Evolutionary conservation across 2,329 filamentous ascomycete genomes (phyloP).

Genomic region (Exophiala dermatitidis): DNA sequence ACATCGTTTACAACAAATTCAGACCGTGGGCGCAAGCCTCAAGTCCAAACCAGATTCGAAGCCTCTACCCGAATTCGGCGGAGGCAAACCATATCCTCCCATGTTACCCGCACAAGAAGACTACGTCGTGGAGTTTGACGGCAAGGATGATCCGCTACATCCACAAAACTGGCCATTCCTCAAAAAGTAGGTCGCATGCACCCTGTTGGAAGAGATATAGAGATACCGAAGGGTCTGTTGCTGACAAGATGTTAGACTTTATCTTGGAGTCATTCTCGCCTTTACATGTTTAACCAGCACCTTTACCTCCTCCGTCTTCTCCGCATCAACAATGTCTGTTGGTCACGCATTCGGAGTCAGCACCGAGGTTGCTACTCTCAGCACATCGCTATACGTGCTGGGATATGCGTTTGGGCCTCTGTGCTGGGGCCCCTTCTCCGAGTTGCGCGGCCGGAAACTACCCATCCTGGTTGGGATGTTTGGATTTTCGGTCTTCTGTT

Average conservation of each 20-base stretch:
- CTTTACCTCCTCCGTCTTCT: slow-evolving; percentile 57
- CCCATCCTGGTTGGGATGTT: slow-evolving; percentile 46
- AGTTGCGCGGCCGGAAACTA: slow-evolving; percentile 44
- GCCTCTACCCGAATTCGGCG: slow-evolving; percentile 42
- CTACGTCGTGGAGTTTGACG: slow-evolving; percentile 68
- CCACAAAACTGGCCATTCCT: slow-evolving; percentile 77
- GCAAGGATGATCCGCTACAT: slow-evolving; percentile 73
- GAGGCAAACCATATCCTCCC: slow-evolving; percentile 52
- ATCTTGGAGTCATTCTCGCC: slow-evolving; percentile 24
- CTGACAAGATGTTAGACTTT: slow-evolving; percentile 9
- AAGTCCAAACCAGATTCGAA: slow-evolving; percentile 29
- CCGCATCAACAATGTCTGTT: slow-evolving; percentile 54
- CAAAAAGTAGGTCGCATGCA: slow-evolving; percentile 51
- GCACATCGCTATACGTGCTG: slow-evolving; percentile 39
- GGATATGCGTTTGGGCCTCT: slow-evolving; percentile 45
- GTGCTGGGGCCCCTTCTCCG: slow-evolving; percentile 48
- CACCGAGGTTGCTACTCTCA: slow-evolving; percentile 35
- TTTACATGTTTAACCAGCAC: slow-evolving; percentile 42
- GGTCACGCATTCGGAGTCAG: slow-evolving; percentile 53
- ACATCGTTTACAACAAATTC: slow-evolving; percentile 34
- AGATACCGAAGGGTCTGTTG: neutral
- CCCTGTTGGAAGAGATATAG: neutral
- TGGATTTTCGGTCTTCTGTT: slow-evolving; percentile 46
- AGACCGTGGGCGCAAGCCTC: slow-evolving; percentile 36
- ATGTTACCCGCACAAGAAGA: slow-evolving; percentile 50